Evolutionary conservation across 345 rosid species (phyloP), one percentile per base, ranked within the genome.

Genomic region (Salix arbutifolia): DNA sequence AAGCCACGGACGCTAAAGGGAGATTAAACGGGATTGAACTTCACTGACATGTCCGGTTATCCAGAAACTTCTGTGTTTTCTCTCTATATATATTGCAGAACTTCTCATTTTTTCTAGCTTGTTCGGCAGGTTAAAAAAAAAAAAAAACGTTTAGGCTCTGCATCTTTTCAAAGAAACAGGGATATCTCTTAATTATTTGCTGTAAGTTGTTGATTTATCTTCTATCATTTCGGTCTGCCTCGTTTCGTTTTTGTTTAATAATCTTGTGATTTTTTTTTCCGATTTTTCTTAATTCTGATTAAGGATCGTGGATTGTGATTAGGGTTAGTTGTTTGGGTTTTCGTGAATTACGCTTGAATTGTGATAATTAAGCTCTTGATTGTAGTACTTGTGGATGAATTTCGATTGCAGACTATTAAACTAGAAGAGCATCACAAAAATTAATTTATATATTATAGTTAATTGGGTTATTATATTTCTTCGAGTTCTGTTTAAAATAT

Each of bases 11-110:
- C 74, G 25, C 50, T 23, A 78, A 68, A 4, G 28, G 23, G 58
- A 42, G 64, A 42, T 11, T 42, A 9, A 56, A 78, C 62, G 11
- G 70, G 75, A 83, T 74, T 89, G 73, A 26, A 77, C 61, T 44
- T 12, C 7, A 19, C 26, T 30, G 40, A 84, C 72, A 74, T 82
- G 85, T 86, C 92, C 92, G 88, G 67, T 3, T 67, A 81, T 89
- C 92, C 77, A 83, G 93, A 92, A 90, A 73, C 90, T 89, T 92
- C 94, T 73, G 30, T 88, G 84, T 83, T 86, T 38, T 75, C 21
- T 61, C 33, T 40, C 3, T 65, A n/a, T 46, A 50, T 78, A 72
- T 79, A 80, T 38, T 0, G 23, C 68, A 14, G 58, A 26, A 26
- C 42, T n/a, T 42, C 60, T 33, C 0, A 21, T 3, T 10, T 2